Evolutionary conservation across 306 rosid genomes (phyloP).

Genomic region (Dalbergia cochinchinensis): DNA sequence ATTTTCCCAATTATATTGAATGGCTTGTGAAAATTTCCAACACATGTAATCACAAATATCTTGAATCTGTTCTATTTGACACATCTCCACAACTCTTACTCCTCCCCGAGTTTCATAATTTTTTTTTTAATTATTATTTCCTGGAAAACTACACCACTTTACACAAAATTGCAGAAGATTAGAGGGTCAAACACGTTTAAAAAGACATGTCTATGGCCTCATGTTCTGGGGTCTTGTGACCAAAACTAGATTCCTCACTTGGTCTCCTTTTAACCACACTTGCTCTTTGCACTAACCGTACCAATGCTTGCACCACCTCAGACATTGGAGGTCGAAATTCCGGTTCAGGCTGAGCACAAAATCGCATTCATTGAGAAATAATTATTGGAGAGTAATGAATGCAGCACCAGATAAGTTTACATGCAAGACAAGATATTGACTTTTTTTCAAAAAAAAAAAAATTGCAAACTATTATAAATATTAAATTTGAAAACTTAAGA

Average conservation of each 20-base stretch:
- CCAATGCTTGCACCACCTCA: slow-evolving; percentile 96
- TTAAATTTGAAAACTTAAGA: background rate
- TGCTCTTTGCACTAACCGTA: slow-evolving; percentile 87
- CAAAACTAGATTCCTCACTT: slow-evolving; percentile 84
- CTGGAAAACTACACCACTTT: slow-evolving; percentile 43
- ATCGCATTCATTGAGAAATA: background rate
- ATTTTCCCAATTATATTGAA: slow-evolving; percentile 46
- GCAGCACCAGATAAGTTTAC: background rate
- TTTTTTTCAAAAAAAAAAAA: background rate
- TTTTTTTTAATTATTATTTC: background rate
- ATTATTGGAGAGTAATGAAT: background rate
- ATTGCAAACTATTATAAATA: background rate
- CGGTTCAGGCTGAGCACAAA: slow-evolving; percentile 74
- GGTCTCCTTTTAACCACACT: slow-evolving; percentile 86
- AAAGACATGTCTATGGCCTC: slow-evolving; percentile 75
- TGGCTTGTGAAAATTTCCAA: slow-evolving; percentile 49
- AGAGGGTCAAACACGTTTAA: slow-evolving; percentile 49
- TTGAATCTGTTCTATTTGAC: slow-evolving; percentile 25
- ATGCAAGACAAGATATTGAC: background rate
- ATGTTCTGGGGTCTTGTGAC: slow-evolving; percentile 82
- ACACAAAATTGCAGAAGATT: slow-evolving; percentile 54
- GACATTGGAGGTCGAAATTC: slow-evolving; percentile 99
- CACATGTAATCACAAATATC: slow-evolving; percentile 57
- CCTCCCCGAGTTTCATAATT: slow-evolving; percentile 43
- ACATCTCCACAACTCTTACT: slow-evolving; percentile 41